Percentiles rank a stretch among this genome's conserved stretches.
These are phyloP conservation scores for Aspergillus fijiensis DNA, from an alignment of 2,329 filamentous ascomycete species.

Conservation along the genomic window DNA sequence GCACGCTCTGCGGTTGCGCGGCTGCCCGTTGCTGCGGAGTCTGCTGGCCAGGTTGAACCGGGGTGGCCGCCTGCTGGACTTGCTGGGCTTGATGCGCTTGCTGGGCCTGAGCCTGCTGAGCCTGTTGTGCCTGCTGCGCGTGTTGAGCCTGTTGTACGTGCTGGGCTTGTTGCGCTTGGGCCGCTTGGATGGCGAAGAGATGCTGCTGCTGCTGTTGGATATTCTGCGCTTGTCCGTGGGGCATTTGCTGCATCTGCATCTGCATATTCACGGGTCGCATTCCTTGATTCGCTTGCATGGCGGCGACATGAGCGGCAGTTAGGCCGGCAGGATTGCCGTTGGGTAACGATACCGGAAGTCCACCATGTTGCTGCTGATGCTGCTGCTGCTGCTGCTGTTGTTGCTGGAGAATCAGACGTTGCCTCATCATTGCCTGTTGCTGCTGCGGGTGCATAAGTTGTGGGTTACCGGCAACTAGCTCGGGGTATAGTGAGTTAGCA, in stretches of 20 bases:
- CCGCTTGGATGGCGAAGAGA: slow-evolving; percentile 37
- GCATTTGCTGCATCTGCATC: slow-evolving; percentile 44
- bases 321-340: slow-evolving; percentile 41
- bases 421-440: slow-evolving; percentile 34
- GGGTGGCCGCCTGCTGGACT: slow-evolving; percentile 26
- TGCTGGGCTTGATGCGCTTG: slow-evolving; percentile 37
- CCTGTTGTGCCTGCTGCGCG: slow-evolving; percentile 25
- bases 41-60: slow-evolving; percentile 38
- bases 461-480: slow-evolving; percentile 41
- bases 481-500: background rate
- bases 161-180: slow-evolving; percentile 29
- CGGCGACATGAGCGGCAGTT: slow-evolving; percentile 44
- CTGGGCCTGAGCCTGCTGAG: slow-evolving; percentile 27
- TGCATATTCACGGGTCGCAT: slow-evolving; percentile 42
- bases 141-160: slow-evolving; percentile 29
- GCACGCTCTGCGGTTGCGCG: slow-evolving; percentile 44
- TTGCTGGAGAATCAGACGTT: slow-evolving; percentile 33
- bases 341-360: slow-evolving; percentile 41
- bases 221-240: slow-evolving; percentile 42
- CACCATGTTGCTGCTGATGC: slow-evolving; percentile 36
- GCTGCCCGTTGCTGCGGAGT: slow-evolving; percentile 44
- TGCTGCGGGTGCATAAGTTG: slow-evolving; percentile 49
- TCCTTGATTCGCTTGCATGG: slow-evolving; percentile 43
- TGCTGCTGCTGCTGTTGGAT: slow-evolving; percentile 47
- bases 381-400: slow-evolving; percentile 37